phyloP scores from a whole-genome alignment of 306 rosid genomes.

The Cercis canadensis region DNA sequence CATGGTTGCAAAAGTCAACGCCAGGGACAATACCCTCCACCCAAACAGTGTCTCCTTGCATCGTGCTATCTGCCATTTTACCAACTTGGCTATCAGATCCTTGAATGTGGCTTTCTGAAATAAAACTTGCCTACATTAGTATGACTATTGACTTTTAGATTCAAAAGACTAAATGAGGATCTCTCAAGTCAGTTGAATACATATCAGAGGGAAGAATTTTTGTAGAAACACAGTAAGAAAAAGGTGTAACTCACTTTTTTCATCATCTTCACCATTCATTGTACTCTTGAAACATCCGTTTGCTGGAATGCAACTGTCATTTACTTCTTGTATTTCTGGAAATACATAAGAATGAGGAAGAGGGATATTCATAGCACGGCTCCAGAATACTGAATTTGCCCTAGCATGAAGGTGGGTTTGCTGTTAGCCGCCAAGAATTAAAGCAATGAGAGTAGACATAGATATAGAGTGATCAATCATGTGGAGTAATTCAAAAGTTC shows the following conservation, averaged over 20 bases:
- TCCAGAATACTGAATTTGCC: conserved; percentile 97
- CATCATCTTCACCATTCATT: conserved; percentile 46
- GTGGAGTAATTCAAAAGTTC: conserved; percentile 28
- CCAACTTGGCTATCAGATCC: conserved; percentile 45
- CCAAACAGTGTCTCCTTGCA: conserved; percentile 69
- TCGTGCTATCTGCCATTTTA: conserved; percentile 45
- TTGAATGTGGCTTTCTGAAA: conserved; percentile 57
- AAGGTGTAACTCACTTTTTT: conserved; percentile 42
- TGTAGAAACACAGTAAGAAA: neutral
- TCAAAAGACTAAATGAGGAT: conserved; percentile 30
- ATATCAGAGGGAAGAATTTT: neutral
- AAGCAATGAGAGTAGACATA: conserved; percentile 10
- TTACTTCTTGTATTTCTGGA: conserved; percentile 63
- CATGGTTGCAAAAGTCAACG: conserved; percentile 96
- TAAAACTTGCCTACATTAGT: conserved; percentile 27
- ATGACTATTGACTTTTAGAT: conserved; percentile 12
- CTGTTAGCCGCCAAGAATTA: conserved; percentile 42
- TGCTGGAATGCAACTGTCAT: conserved; percentile 42
- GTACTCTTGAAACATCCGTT: conserved; percentile 35
- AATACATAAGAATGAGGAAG: conserved; percentile 84
- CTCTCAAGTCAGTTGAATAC: conserved; percentile 2
- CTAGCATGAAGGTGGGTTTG: conserved; percentile 54
- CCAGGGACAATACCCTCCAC: conserved; percentile 99
- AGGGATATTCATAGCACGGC: conserved; percentile 91
- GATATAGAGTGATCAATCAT: conserved; percentile 14